Conservation (phyloP, 345 rosid species). For the Hibiscus syriacus region DNA sequence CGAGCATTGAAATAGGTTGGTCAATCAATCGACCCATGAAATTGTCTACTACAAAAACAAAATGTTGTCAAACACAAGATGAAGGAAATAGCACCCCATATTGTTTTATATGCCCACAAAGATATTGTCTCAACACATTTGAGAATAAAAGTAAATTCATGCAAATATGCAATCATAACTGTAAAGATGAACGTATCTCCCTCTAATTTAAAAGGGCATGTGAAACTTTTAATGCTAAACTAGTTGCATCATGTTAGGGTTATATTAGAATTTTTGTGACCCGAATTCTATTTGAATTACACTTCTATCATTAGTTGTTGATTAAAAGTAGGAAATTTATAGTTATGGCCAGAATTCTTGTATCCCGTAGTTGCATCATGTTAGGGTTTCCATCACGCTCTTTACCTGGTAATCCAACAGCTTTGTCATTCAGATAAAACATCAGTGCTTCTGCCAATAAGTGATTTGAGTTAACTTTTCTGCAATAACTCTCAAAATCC, state of each 20-base stretch:
- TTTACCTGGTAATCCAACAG: neutral
- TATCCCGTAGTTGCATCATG: too few relatives aligned
- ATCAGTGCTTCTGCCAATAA: slow-evolving; percentile 13
- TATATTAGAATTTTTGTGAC: too few relatives aligned
- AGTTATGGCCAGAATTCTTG: too few relatives aligned
- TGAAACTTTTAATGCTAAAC: neutral
- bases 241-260: neutral
- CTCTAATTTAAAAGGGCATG: neutral
- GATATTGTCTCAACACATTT: neutral
- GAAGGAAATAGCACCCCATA: neutral
- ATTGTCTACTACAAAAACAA: slow-evolving; percentile 3
- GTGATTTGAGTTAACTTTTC: neutral
- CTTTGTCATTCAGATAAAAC: neutral
- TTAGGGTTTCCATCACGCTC: neutral
- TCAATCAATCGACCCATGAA: neutral
- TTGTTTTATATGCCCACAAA: neutral
- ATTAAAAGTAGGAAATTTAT: too few relatives aligned
- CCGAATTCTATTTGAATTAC: too few relatives aligned
- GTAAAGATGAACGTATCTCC: neutral
- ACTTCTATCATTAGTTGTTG: too few relatives aligned
- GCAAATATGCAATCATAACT: neutral
- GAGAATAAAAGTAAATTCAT: neutral
- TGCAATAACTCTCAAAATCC: neutral
- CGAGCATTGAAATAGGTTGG: neutral
- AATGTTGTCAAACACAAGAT: neutral